Evolutionary conservation across 2,329 filamentous ascomycete species (phyloP), one percentile per base, ranked within the genome.

Genomic region (Helicocarpus griseus): DNA sequence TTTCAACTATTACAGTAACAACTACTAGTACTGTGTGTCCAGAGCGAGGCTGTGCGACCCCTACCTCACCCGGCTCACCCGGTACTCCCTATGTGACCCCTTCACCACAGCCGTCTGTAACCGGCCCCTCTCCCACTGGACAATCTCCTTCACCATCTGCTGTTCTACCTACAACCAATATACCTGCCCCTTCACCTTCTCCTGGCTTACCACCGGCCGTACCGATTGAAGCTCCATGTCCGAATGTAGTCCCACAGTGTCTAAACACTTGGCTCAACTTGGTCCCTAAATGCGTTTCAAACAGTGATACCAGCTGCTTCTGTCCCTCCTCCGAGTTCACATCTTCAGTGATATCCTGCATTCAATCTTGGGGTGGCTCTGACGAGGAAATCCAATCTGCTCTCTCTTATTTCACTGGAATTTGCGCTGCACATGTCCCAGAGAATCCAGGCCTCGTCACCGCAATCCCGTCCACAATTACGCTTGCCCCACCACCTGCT

Each of bases 381-480:
- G 78, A 83, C 55, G 74, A 79, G 43, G 79, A 87, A 65, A 77
- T 91, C 60, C 76, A 81, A 50, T 72, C 82, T 60, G 87, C 89
- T 54, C 78, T 93, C 54, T 79, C 80, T 62, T 95, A 87, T 81
- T 85, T 96, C 77, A 85, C 90, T 70, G 90, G 90, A 67, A 87
- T 97, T 72, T 97, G 91, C 74, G 89, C 86, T 53, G 73, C 78
- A 49, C 84, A 85, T 70, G 78, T 88, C 33, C 75, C 78, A 14
- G 61, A 79, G 65, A 95, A 96, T 79, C 89, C 90, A n/a, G 87
- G 78, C 57, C 87, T 97, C 62, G 80, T 88, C 64, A 94, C 86
- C 47, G 82, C 80, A 56, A 82, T 88, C 60, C 81, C 86, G 22
- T 75, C 77, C 36, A 77, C 76, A 51, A 78, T 84, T 69, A 74